A percentile compares a stretch with the other conserved stretches of the same genome.
These are phyloP conservation scores for Fomitiporia mediterranea DNA, from an alignment of 1,284 basidiomycete genomes.

Conservation along the genomic window DNA sequence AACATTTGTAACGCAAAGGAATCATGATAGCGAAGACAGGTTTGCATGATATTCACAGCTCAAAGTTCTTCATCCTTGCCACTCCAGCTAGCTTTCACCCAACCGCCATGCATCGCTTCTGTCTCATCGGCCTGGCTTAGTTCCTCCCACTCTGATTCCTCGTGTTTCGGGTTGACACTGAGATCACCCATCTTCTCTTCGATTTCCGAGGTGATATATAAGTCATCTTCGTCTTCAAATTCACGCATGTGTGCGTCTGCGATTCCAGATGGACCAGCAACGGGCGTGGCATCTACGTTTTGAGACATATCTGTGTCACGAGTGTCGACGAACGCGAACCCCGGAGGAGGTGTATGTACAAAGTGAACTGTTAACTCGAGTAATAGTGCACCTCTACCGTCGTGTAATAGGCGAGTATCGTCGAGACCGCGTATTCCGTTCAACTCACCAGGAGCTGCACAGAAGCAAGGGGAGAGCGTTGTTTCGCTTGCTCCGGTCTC, in stretches of 20 bases:
- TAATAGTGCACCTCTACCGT: slow-evolving; percentile 2
- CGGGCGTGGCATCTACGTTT: background rate
- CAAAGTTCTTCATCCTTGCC: slow-evolving; percentile 12
- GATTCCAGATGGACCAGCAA: background rate
- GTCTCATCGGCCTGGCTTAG: slow-evolving; percentile 10
- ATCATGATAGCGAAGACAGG: background rate
- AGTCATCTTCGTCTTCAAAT: slow-evolving; percentile 11
- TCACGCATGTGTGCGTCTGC: background rate
- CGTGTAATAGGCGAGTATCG: slow-evolving; percentile 11
- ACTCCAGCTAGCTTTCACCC: slow-evolving; percentile 17
- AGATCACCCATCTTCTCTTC: background rate
- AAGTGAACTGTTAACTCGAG: slow-evolving; percentile 12
- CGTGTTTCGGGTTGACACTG: background rate
- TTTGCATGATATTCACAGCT: background rate
- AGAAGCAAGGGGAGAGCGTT: slow-evolving; percentile 11
- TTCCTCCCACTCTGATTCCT: slow-evolving; percentile 15
- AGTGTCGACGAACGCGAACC: background rate
- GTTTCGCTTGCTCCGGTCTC: background rate
- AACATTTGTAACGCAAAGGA: background rate
- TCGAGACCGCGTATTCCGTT: slow-evolving; percentile 2
- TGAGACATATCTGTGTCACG: background rate
- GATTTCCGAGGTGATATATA: slow-evolving; percentile 6
- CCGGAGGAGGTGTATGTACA: background rate
- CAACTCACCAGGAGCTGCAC: background rate
- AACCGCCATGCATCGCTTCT: slow-evolving; percentile 9